Evolutionary conservation across 306 rosid genomes (phyloP).

Genomic region (Pterocarpus santalinus): DNA sequence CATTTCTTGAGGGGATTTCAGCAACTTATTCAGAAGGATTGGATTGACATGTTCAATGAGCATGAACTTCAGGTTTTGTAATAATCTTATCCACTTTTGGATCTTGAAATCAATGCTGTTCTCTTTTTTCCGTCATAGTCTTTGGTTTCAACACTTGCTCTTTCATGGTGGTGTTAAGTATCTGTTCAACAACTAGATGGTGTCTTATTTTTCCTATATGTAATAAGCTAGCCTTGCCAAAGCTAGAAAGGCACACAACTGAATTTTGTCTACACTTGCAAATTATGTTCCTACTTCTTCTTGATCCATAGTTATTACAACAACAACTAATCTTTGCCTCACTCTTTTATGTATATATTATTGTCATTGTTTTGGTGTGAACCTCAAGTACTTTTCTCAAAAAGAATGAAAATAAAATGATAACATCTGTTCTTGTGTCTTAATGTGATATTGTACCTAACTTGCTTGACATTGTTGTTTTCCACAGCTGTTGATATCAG

Average conservation of each 20-base stretch:
- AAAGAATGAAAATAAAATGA: not conserved
- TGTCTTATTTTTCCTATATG: not conserved
- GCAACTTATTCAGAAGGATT: conserved; percentile 94
- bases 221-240: not conserved
- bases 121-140: not conserved
- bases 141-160: not conserved
- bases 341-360: not conserved
- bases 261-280: not conserved
- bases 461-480: conserved; percentile 44
- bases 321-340: not conserved
- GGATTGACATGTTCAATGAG: conserved; percentile 98
- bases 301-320: not conserved
- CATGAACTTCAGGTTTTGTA: conserved; percentile 93
- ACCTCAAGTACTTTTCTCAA: not conserved
- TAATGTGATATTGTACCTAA: conserved; percentile 36
- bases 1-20: conserved; percentile 98
- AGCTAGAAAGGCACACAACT: not conserved
- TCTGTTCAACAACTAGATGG: conserved; percentile 3
- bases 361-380: not conserved
- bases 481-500: conserved; percentile 94
- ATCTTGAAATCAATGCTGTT: not conserved
- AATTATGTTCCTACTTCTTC: not conserved
- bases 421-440: not conserved
- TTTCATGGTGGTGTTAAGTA: conserved; percentile 30
- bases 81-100: not conserved